Conservation (phyloP, 1,284 basidiomycete genomes). For the Mrakiaceae sp. region DNA sequence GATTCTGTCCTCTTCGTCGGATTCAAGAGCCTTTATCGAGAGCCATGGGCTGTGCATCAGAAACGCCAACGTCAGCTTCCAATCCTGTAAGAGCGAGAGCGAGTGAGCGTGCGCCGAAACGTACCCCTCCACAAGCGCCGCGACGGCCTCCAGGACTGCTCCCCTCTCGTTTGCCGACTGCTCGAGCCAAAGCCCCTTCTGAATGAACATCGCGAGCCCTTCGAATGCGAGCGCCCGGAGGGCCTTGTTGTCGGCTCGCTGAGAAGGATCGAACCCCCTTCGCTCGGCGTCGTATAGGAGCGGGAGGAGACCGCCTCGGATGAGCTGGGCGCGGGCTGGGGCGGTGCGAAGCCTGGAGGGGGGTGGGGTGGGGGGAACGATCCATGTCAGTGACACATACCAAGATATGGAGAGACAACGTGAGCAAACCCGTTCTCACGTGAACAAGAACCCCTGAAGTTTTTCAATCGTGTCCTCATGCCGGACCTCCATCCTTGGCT, state of each 20-base stretch:
- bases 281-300: conserved; percentile 31
- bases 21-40: conserved; percentile 29
- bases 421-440: conserved; percentile 18
- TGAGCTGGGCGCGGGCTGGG: conserved; percentile 29
- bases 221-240: conserved; percentile 31
- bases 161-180: conserved; percentile 39
- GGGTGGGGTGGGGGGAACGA: conserved; percentile 21
- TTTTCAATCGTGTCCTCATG: conserved; percentile 20
- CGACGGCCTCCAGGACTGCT: conserved; percentile 39
- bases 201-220: conserved; percentile 31
- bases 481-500: background rate
- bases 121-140: conserved; percentile 38
- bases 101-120: conserved; percentile 1
- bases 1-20: conserved; percentile 23
- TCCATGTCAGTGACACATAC: background rate
- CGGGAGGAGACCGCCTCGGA: conserved; percentile 30
- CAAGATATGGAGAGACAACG: background rate
- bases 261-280: conserved; percentile 24
- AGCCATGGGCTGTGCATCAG: conserved; percentile 29
- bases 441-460: conserved; percentile 24
- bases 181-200: conserved; percentile 32
- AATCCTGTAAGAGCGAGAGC: background rate
- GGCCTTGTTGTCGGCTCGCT: conserved; percentile 24
- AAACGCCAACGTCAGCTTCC: background rate
- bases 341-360: conserved; percentile 22